Evolutionary conservation across 139 green algal genomes (phyloP), one percentile per base, ranked within the genome.

Genomic region (Chlamydomonas applanata): DNA sequence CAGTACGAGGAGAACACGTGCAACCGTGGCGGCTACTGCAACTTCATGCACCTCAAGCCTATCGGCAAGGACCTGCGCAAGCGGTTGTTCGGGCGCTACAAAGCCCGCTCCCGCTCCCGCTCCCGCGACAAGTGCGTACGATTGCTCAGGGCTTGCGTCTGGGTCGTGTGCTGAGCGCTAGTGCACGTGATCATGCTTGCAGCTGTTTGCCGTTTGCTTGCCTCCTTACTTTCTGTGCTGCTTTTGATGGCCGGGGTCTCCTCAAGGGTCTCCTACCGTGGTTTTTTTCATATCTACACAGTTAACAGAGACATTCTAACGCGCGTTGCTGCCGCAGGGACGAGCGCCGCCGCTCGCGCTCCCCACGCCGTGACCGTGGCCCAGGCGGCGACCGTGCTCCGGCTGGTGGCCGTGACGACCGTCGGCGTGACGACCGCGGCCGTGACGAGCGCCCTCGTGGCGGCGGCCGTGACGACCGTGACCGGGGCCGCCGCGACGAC

Each of bases 31-130:
- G 96, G 96, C 33, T 98, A 98, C 84, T 99, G 96, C 88, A 99
- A 99, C 84, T 99, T 99, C 87, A 98, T 99, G 96, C 96, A 99
- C 77, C 79, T 99, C 71, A 94, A 94, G 76, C 95, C 94, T 34
- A 97, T 99, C 76, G 85, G 82, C 81, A 92, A 83, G 61, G 83
- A 89, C 9, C 72, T 96, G 71, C 83, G 91, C 14, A 91, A 93
- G 84, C 70, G 84, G 49, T 77, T 95, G 67, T 98, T 96, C 76
- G 93, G 94, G 2, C 75, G 92, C 9, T 97, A 96, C 86, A 89
- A 88, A 74, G 72, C 77, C 53, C 73, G 83, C 36, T 83, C 64
- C 75, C 29, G 44, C 76, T 44, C 68, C 62, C 27, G 34, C 30
- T 30, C n/a, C 19, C 30, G 44, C 1, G 7, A 29, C 14, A 53